These are phyloP conservation scores for Thuidium tamariscinum DNA, from an alignment of 225 moss, liverwort and hornwort genomes.

Conservation along the genomic window DNA sequence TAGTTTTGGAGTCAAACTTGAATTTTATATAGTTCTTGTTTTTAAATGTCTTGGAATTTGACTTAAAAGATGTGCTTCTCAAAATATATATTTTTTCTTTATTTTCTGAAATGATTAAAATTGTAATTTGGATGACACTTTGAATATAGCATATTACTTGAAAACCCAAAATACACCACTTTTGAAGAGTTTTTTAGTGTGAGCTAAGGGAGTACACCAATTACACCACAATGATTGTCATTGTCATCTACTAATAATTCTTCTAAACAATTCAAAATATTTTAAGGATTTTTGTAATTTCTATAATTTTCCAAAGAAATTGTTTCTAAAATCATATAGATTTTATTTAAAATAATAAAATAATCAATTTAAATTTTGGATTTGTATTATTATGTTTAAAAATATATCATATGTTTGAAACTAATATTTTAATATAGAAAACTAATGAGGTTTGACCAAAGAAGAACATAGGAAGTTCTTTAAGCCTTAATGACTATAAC, in stretches of 20 bases:
- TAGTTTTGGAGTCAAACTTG: too few relatives aligned
- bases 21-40: too few relatives aligned
- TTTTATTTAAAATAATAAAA: background rate
- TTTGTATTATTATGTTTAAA: too few relatives aligned
- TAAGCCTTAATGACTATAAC: too few relatives aligned
- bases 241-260: background rate
- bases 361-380: too few relatives aligned
- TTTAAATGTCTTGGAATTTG: too few relatives aligned
- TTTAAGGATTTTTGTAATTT: background rate
- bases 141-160: background rate
- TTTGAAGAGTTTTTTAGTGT: background rate
- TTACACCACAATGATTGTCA: background rate
- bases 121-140: background rate
- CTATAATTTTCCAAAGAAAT: too few relatives aligned
- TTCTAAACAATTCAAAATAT: background rate
- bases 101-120: background rate
- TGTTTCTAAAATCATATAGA: background rate
- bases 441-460: background rate
- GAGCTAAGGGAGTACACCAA: accelerated
- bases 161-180: background rate
- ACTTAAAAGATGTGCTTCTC: too few relatives aligned
- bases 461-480: accelerated
- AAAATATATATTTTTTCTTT: accelerated
- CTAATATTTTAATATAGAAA: background rate
- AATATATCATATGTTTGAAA: background rate